phyloP scores from a whole-genome alignment of 257 asterid genomes.

The Fraxinus excelsior region DNA sequence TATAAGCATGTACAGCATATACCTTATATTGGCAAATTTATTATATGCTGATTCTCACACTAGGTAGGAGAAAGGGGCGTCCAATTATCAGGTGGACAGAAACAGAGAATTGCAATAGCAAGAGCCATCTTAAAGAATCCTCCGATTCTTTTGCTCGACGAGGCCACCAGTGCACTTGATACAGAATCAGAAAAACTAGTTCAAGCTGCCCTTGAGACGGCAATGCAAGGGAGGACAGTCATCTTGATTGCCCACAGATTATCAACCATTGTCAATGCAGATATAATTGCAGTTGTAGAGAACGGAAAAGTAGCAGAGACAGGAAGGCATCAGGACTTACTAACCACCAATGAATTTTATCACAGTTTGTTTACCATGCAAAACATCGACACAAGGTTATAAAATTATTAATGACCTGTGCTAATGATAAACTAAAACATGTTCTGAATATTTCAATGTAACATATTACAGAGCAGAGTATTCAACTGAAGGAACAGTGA shows the following conservation, averaged over 20 bases:
- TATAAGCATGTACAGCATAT: neutral
- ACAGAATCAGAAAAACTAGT: constrained; percentile 84
- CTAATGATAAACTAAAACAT: constrained; percentile 12
- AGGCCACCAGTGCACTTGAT: constrained; percentile 94
- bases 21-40: constrained; percentile 12
- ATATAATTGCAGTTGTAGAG: constrained; percentile 63
- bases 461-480: constrained; percentile 41
- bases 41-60: constrained; percentile 24
- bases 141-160: constrained; percentile 79
- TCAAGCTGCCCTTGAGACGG: constrained; percentile 78
- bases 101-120: constrained; percentile 90
- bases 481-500: constrained; percentile 32
- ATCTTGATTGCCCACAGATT: constrained; percentile 79
- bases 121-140: constrained; percentile 78
- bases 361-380: constrained; percentile 64
- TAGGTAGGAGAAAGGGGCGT: constrained; percentile 87
- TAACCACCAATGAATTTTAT: constrained; percentile 50
- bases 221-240: constrained; percentile 79
- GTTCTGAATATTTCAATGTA: constrained; percentile 15
- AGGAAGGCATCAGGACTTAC: constrained; percentile 60
- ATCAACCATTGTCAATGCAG: constrained; percentile 81
- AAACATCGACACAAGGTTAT: constrained; percentile 60
- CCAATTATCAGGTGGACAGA: constrained; percentile 91
- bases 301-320: constrained; percentile 60
- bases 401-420: constrained; percentile 9